A percentile compares a stretch with the other conserved stretches of the same genome.
Evolutionary conservation across 2,329 filamentous ascomycete species (phyloP).

Genomic region (Aspergillus phoenicis): DNA sequence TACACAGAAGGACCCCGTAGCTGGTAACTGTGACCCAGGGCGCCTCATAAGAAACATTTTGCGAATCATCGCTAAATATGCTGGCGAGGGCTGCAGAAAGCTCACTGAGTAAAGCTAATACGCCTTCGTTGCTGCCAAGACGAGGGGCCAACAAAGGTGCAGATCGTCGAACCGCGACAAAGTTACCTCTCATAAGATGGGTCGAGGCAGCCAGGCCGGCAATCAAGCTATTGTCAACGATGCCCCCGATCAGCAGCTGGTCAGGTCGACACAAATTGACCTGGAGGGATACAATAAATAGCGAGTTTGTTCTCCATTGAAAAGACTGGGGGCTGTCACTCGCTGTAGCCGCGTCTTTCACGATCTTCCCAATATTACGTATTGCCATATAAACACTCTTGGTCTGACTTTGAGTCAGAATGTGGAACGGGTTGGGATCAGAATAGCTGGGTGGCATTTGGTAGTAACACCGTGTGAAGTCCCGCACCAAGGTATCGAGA

Average conservation of each 20-base stretch:
- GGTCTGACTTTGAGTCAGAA: conserved; percentile 38
- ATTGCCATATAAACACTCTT: conserved; percentile 22
- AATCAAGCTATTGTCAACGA: conserved; percentile 36
- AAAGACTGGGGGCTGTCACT: not conserved
- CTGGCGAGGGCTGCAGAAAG: not conserved
- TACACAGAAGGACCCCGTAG: conserved; percentile 33
- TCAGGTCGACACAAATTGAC: conserved; percentile 38
- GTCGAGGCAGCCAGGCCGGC: conserved; percentile 36
- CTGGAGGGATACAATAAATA: conserved; percentile 30
- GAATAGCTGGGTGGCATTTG: conserved; percentile 35
- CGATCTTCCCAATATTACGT: not conserved
- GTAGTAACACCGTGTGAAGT: conserved; percentile 41
- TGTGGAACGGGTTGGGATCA: conserved; percentile 38
- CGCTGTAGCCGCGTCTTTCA: not conserved
- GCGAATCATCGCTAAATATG: not conserved
- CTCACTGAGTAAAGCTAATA: not conserved
- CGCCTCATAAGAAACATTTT: conserved; percentile 30
- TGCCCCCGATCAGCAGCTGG: conserved; percentile 38
- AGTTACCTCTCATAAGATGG: conserved; percentile 26
- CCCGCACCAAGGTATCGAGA: conserved; percentile 29
- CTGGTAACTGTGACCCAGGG: conserved; percentile 35
- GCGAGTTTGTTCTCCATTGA: conserved; percentile 23
- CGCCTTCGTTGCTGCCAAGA: not conserved
- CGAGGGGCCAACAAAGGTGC: not conserved
- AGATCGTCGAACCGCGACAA: not conserved